Conservation (phyloP, 1,284 basidiomycete genomes). For the Naganishia sp. region DNA sequence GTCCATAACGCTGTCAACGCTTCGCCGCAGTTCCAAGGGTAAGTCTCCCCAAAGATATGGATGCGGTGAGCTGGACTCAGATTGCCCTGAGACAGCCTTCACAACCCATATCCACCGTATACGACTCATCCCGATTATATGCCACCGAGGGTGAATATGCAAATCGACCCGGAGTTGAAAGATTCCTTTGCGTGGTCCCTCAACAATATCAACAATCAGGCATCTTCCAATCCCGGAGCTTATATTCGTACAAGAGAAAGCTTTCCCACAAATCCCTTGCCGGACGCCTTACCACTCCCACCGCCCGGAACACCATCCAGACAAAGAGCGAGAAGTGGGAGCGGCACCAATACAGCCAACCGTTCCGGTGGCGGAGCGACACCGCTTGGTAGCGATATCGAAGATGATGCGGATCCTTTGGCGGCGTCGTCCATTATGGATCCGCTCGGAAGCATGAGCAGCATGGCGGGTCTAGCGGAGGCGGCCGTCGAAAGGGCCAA, state of each 20-base stretch:
- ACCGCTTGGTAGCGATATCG: slow-evolving; percentile 25
- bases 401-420: slow-evolving; percentile 43
- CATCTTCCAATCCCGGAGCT: slow-evolving; percentile 11
- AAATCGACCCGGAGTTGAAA: slow-evolving; percentile 9
- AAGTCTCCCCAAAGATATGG: background rate
- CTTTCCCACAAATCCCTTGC: slow-evolving; percentile 15
- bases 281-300: slow-evolving; percentile 12
- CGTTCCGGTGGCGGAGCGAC: slow-evolving; percentile 17
- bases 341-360: slow-evolving; percentile 15
- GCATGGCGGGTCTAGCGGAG: slow-evolving; percentile 53
- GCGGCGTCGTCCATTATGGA: slow-evolving; percentile 49
- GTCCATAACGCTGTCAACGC: background rate
- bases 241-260: slow-evolving; percentile 18
- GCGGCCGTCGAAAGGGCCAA: slow-evolving; percentile 52
- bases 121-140: slow-evolving; percentile 5
- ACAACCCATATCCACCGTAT: slow-evolving; percentile 8
- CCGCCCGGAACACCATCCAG: slow-evolving; percentile 1
- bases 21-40: slow-evolving; percentile 6
- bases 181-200: slow-evolving; percentile 25
- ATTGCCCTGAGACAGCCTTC: background rate
- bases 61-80: too few species aligned
- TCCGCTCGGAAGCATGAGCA: slow-evolving; percentile 50
- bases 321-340: background rate
- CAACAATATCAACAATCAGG: slow-evolving; percentile 17
- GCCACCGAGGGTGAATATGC: background rate